Conservation (phyloP, 768 basidiomycete genomes). For the Dendrothele bispora region DNA sequence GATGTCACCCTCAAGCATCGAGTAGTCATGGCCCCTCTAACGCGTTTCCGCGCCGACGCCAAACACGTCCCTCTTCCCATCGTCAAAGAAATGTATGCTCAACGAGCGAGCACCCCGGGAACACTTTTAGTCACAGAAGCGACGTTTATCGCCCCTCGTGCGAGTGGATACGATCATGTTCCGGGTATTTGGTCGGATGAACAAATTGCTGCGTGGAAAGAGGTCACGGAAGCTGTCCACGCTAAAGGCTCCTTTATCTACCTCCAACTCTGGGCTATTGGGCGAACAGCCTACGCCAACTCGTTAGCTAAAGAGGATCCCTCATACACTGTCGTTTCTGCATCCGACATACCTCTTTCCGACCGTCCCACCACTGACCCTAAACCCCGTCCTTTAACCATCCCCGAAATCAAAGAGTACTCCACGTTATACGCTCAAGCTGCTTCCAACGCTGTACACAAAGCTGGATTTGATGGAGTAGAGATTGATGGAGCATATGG, state of each 20-base stretch:
- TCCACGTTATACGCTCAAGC: conserved; percentile 38
- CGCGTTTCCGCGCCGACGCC: conserved; percentile 27
- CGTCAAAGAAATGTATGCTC: conserved; percentile 24
- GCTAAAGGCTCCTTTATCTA: conserved; percentile 46
- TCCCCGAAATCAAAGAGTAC: conserved; percentile 37
- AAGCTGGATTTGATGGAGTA: conserved; percentile 57
- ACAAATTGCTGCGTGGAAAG: conserved; percentile 26
- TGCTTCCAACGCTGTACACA: conserved; percentile 37
- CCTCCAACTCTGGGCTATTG: conserved; percentile 47
- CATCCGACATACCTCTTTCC: conserved; percentile 18
- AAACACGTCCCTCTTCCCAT: conserved; percentile 17
- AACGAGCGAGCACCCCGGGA: conserved; percentile 26
- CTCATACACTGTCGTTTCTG: conserved; percentile 20
- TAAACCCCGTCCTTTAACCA: conserved; percentile 32
- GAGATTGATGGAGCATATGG: conserved; percentile 39
- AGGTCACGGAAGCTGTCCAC: conserved; percentile 46
- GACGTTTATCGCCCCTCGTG: conserved; percentile 27
- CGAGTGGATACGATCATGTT: conserved; percentile 26
- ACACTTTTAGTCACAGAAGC: conserved; percentile 40
- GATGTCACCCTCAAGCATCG: conserved; percentile 27
- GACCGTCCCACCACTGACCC: too few relatives aligned
- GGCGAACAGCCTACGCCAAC: conserved; percentile 26
- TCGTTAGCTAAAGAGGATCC: conserved; percentile 16
- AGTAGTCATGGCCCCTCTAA: conserved; percentile 33
- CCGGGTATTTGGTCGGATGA: conserved; percentile 39